Percentiles rank a stretch among this genome's conserved stretches.
These are phyloP conservation scores for Plasmodiophora brassicae DNA, from an alignment of 208 protist species.

Conservation along the genomic window DNA sequence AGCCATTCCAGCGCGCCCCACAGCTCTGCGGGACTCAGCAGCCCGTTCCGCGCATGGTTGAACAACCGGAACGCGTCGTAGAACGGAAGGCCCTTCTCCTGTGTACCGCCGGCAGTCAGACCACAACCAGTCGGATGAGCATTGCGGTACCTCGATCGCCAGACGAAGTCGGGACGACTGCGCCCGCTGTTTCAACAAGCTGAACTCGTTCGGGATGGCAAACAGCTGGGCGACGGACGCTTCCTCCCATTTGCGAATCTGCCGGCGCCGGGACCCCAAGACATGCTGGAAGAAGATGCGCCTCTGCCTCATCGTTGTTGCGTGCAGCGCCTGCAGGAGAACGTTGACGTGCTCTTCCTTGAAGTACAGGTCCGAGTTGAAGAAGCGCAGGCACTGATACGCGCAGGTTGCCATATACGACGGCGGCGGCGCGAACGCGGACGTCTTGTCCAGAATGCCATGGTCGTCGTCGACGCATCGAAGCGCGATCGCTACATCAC, in stretches of 20 bases:
- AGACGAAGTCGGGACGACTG: background rate
- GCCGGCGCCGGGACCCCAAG: background rate
- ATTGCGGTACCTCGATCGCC: background rate
- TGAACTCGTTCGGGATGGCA: conserved; percentile 13
- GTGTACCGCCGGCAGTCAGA: background rate
- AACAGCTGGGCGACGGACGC: conserved; percentile 36
- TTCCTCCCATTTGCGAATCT: conserved; percentile 34
- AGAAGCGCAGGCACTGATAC: conserved; percentile 44
- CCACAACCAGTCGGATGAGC: background rate
- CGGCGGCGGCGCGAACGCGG: background rate
- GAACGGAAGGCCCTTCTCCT: conserved; percentile 26
- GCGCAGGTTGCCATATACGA: conserved; percentile 20
- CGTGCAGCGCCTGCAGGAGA: conserved; percentile 41
- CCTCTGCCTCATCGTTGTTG: background rate
- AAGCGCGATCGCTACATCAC: conserved; percentile 34
- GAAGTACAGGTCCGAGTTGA: conserved; percentile 59
- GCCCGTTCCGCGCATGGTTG: conserved; percentile 15
- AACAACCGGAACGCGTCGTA: conserved; percentile 43
- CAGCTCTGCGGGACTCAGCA: conserved; percentile 11
- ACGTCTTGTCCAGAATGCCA: conserved; percentile 28
- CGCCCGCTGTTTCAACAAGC: conserved; percentile 16
- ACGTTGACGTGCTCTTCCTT: conserved; percentile 37
- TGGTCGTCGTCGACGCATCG: conserved; percentile 39
- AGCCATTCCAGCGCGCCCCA: conserved; percentile 35
- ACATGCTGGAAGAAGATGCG: conserved; percentile 32